phyloP scores from a whole-genome alignment of 768 basidiomycete species.

The Pleurotus tuoliensis region DNA sequence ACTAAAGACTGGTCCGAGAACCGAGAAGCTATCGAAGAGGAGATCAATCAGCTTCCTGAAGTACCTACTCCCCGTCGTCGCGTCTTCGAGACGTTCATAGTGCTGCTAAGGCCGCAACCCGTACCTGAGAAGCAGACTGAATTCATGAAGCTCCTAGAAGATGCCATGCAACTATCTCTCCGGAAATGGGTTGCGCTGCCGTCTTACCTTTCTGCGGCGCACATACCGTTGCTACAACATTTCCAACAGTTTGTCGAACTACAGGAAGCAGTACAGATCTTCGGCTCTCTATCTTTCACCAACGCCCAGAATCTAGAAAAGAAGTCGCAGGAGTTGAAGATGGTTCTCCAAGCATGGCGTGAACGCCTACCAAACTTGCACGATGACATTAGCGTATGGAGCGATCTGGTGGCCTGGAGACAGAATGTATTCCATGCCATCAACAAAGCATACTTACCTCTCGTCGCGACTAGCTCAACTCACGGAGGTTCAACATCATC shows the following conservation, averaged over 20 bases:
- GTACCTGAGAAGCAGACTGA: slow-evolving; percentile 82
- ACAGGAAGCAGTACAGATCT: slow-evolving; percentile 93
- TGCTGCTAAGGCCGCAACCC: slow-evolving; percentile 80
- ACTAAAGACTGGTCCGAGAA: slow-evolving; percentile 88
- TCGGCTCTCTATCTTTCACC: slow-evolving; percentile 83
- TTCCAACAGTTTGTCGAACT: slow-evolving; percentile 99
- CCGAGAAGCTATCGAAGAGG: slow-evolving; percentile 73
- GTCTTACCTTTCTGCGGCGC: slow-evolving; percentile 80
- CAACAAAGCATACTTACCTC: slow-evolving; percentile 92
- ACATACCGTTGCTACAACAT: slow-evolving; percentile 91
- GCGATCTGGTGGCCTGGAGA: slow-evolving; percentile 97
- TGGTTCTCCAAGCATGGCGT: slow-evolving; percentile 95
- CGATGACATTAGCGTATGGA: slow-evolving; percentile 99
- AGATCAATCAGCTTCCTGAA: slow-evolving; percentile 75
- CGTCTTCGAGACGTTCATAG: slow-evolving; percentile 95
- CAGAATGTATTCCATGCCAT: slow-evolving; percentile 98
- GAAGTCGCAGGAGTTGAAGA: slow-evolving; percentile 92
- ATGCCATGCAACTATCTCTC: slow-evolving; percentile 93
- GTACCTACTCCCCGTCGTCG: slow-evolving; percentile 92
- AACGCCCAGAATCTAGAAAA: slow-evolving; percentile 88
- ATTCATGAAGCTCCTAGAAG: slow-evolving; percentile 86
- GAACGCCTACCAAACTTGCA: slow-evolving; percentile 93
- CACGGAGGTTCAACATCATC: slow-evolving; percentile 49
- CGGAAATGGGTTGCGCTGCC: slow-evolving; percentile 95
- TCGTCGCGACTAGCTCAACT: slow-evolving; percentile 63